These are phyloP conservation scores for Saururus chinensis DNA, from an alignment of 164 flowering plant species.

Conservation along the genomic window DNA sequence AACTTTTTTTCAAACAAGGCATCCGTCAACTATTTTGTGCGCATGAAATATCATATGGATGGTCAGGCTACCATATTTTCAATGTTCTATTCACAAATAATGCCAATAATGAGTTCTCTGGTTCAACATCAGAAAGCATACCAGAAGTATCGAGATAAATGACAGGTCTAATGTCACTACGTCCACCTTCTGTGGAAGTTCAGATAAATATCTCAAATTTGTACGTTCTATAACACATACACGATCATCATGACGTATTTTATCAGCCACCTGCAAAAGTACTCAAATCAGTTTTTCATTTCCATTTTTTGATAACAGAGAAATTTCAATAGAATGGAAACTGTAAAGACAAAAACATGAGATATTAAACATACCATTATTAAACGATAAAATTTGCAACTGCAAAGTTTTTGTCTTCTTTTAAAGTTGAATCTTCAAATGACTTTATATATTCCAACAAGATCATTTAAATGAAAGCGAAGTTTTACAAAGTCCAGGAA, in stretches of 20 bases:
- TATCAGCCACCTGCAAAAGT: constrained; percentile 68
- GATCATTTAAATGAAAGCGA: not conserved
- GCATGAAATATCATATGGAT: too few relatives aligned
- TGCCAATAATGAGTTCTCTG: not conserved
- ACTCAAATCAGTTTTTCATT: not conserved
- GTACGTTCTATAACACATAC: constrained; percentile 82
- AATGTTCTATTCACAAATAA: too few relatives aligned
- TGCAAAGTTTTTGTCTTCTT: too few relatives aligned
- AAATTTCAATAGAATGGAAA: too few relatives aligned
- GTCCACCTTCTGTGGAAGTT: constrained; percentile 90
- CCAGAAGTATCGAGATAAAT: constrained; percentile 89
- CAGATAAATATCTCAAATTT: constrained; percentile 82
- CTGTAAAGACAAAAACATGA: not conserved
- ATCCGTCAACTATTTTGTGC: too few relatives aligned
- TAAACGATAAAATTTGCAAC: too few relatives aligned
- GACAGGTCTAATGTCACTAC: constrained; percentile 95
- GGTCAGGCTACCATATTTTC: too few relatives aligned
- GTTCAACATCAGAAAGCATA: constrained; percentile 23
- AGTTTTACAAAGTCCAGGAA: not conserved
- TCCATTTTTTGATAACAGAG: not conserved
- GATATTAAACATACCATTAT: not conserved
- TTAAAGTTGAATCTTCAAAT: not conserved
- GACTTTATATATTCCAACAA: not conserved
- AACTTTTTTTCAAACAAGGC: too few relatives aligned
- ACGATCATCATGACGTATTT: constrained; percentile 75